Conservation (phyloP, 352 stramenopile species). For the Pythium phragmitis region DNA sequence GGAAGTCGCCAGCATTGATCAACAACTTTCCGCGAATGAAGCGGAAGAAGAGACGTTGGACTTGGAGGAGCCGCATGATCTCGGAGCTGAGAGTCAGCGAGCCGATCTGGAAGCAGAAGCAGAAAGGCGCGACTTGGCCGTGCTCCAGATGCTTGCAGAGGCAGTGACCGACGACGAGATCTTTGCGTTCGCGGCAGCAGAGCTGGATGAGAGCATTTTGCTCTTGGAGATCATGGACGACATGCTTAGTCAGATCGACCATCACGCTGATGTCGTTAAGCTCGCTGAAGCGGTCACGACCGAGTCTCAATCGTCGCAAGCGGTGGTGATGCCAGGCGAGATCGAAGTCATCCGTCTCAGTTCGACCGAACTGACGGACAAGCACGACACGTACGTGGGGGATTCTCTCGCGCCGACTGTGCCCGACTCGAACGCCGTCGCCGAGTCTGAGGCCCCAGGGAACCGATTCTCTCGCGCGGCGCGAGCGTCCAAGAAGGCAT, state of each 20-base stretch:
- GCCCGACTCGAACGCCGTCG: slow-evolving; percentile 9
- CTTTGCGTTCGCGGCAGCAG: slow-evolving; percentile 1
- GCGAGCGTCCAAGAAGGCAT: slow-evolving; percentile 24
- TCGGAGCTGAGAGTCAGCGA: slow-evolving; percentile 6
- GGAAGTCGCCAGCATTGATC: too few relatives aligned
- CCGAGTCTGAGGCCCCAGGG: background rate
- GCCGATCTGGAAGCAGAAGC: background rate
- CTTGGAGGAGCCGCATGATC: background rate
- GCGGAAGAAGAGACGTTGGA: slow-evolving; percentile 8
- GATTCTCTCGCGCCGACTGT: slow-evolving; percentile 26
- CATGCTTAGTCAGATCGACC: slow-evolving; percentile 16
- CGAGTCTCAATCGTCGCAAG: background rate
- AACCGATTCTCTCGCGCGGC: slow-evolving; percentile 11
- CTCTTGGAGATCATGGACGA: slow-evolving; percentile 22
- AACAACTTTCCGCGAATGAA: background rate
- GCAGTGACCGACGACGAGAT: background rate
- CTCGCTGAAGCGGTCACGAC: background rate
- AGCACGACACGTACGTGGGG: slow-evolving; percentile 30
- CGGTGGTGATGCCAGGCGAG: background rate
- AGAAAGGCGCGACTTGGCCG: slow-evolving; percentile 3
- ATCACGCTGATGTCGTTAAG: background rate
- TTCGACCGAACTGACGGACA: slow-evolving; percentile 34
- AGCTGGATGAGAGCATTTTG: slow-evolving; percentile 19
- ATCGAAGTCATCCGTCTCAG: slow-evolving; percentile 20
- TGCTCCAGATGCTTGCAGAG: background rate